Percentiles rank a stretch among this genome's conserved stretches.
Conservation (phyloP, 2,329 filamentous ascomycete genomes). For the Colletotrichum sansevieriae region DNA sequence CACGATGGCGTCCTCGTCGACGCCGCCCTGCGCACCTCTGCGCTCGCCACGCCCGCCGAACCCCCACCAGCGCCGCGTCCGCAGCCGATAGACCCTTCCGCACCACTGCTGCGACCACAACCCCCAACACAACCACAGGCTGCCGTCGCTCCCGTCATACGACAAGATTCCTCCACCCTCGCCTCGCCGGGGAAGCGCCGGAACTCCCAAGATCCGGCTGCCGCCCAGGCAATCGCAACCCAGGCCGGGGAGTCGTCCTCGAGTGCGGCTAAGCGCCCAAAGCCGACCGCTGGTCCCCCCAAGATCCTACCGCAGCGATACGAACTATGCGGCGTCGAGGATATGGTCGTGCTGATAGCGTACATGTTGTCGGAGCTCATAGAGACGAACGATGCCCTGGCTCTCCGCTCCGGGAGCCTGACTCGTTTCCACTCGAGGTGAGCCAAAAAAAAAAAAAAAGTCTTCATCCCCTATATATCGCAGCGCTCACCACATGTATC, state of each 20-base stretch:
- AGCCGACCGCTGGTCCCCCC: constrained; percentile 62
- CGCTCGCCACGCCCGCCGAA: constrained; percentile 45
- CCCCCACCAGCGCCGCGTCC: constrained; percentile 38
- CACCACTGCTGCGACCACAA: constrained; percentile 38
- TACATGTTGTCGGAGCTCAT: constrained; percentile 98
- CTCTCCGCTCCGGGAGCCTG: constrained; percentile 85
- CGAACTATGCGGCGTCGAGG: constrained; percentile 83
- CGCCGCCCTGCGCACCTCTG: constrained; percentile 47
- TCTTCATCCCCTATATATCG: constrained; percentile 35
- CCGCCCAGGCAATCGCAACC: constrained; percentile 39
- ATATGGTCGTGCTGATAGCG: constrained; percentile 90
- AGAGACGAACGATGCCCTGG: constrained; percentile 89
- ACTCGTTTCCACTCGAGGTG: constrained; percentile 96
- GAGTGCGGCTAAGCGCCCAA: constrained; percentile 64
- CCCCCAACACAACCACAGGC: constrained; percentile 32
- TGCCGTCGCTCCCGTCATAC: constrained; percentile 26
- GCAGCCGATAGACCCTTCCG: constrained; percentile 40
- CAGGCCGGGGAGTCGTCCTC: constrained; percentile 44
- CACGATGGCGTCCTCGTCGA: constrained; percentile 39
- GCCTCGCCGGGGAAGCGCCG: constrained; percentile 58
- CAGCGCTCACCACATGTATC: constrained; percentile 29
- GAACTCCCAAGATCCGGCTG: constrained; percentile 56
- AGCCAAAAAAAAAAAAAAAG: constrained; percentile 39
- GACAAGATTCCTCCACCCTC: constrained; percentile 37
- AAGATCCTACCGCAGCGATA: constrained; percentile 80